Conservation (phyloP, 768 basidiomycete genomes). For the Thelephora aurantiotincta region DNA sequence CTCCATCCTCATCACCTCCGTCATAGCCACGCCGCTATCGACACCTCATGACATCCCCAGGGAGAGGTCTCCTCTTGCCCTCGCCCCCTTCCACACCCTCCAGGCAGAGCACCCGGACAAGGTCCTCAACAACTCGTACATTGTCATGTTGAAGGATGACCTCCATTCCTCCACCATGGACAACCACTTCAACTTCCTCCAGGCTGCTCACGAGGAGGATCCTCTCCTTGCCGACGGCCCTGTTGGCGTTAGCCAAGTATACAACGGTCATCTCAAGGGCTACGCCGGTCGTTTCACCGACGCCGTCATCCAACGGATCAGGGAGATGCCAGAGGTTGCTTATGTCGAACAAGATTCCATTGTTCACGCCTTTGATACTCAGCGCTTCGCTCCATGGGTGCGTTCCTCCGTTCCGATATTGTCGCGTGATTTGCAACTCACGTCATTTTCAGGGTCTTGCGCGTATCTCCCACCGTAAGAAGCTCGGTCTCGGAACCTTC, state of each 20-base stretch:
- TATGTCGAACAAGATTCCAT: conserved; percentile 92
- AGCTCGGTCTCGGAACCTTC: conserved; percentile 71
- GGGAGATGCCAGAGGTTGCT: conserved; percentile 77
- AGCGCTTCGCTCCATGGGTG: conserved; percentile 81
- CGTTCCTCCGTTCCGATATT: conserved; percentile 14
- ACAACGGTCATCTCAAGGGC: conserved; percentile 56
- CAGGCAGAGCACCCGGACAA: conserved; percentile 51
- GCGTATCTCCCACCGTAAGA: conserved; percentile 77
- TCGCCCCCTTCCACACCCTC: conserved; percentile 40
- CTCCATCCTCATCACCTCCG: conserved; percentile 23
- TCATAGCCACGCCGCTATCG: conserved; percentile 32
- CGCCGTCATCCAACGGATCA: conserved; percentile 56
- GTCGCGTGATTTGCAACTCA: background rate
- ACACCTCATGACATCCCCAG: conserved; percentile 22
- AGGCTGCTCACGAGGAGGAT: conserved; percentile 41
- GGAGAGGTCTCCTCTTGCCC: conserved; percentile 27
- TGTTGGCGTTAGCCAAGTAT: conserved; percentile 60
- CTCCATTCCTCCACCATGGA: conserved; percentile 39
- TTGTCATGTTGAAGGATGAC: conserved; percentile 76
- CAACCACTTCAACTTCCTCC: conserved; percentile 71
- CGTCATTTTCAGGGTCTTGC: conserved; percentile 66
- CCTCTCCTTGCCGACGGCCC: conserved; percentile 31
- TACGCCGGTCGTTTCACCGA: conserved; percentile 74
- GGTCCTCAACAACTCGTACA: conserved; percentile 83
- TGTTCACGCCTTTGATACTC: conserved; percentile 50